Conservation (phyloP, 2,329 filamentous ascomycete species). For the Fusarium robinianum region DNA sequence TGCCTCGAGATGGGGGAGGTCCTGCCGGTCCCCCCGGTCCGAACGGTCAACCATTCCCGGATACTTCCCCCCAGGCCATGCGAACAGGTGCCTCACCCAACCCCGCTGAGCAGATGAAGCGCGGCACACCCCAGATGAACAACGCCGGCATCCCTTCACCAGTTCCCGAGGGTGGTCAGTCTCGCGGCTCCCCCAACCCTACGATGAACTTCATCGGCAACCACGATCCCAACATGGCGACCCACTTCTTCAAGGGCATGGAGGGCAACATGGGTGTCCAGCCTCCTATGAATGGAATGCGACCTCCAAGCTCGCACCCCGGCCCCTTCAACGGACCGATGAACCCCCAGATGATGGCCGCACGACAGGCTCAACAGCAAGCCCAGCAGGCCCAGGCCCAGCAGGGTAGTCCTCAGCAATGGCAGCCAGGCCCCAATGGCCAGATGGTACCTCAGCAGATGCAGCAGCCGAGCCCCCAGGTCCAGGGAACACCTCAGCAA, state of each 20-base stretch:
- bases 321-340: constrained; percentile 62
- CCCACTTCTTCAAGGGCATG: constrained; percentile 63
- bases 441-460: constrained; percentile 48
- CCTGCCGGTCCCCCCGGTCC: constrained; percentile 58
- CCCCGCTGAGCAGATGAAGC: constrained; percentile 78
- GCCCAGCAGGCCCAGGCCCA: constrained; percentile 44
- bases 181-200: constrained; percentile 66
- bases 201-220: constrained; percentile 66
- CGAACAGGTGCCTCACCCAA: constrained; percentile 76
- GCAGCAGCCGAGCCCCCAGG: constrained; percentile 49
- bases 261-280: constrained; percentile 57
- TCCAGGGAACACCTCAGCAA: constrained; percentile 74
- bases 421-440: constrained; percentile 49
- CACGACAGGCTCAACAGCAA: constrained; percentile 43
- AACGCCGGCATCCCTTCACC: constrained; percentile 71
- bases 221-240: constrained; percentile 63
- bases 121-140: constrained; percentile 74
- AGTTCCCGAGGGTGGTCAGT: constrained; percentile 70
- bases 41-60: constrained; percentile 67
- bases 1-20: constrained; percentile 55
- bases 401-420: constrained; percentile 46
- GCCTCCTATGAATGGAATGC: too few species aligned
- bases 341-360: constrained; percentile 63
- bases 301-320: constrained; percentile 71
- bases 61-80: constrained; percentile 70